These are phyloP conservation scores for Malus orientalis DNA, from an alignment of 306 rosid species.

Conservation along the genomic window DNA sequence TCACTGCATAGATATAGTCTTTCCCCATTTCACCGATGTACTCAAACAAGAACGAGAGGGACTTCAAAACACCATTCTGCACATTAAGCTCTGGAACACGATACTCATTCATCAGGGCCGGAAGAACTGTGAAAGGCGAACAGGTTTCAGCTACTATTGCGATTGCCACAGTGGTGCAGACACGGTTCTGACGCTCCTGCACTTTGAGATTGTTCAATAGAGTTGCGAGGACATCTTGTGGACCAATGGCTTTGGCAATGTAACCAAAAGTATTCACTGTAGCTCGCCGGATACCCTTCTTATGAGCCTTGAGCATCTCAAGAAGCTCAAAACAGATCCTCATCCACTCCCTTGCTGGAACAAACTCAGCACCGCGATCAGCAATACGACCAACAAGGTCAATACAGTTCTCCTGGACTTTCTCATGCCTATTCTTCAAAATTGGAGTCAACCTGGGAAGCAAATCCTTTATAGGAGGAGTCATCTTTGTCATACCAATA, in stretches of 20 bases:
- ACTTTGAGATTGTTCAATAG: slow-evolving; percentile 78
- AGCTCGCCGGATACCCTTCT: slow-evolving; percentile 90
- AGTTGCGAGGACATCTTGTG: slow-evolving; percentile 88
- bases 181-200: slow-evolving; percentile 96
- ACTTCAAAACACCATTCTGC: slow-evolving; percentile 88
- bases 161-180: slow-evolving; percentile 90
- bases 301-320: slow-evolving; percentile 98
- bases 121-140: slow-evolving; percentile 86
- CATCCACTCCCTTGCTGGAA: slow-evolving; percentile 97
- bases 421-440: slow-evolving; percentile 91
- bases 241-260: slow-evolving; percentile 93
- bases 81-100: slow-evolving; percentile 96
- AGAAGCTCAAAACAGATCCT: slow-evolving; percentile 96
- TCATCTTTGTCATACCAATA: slow-evolving; percentile 98
- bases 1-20: slow-evolving; percentile 91
- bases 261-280: slow-evolving; percentile 86
- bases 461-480: slow-evolving; percentile 92
- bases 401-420: slow-evolving; percentile 94
- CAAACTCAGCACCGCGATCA: slow-evolving; percentile 96
- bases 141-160: slow-evolving; percentile 96
- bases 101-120: slow-evolving; percentile 93
- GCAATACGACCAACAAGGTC: slow-evolving; percentile 96
- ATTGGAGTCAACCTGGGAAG: slow-evolving; percentile 94
- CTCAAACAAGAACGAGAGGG: slow-evolving; percentile 89
- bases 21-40: slow-evolving; percentile 99